Conservation (phyloP, 495 filamentous ascomycete species). For the Durotheca rogersii region DNA sequence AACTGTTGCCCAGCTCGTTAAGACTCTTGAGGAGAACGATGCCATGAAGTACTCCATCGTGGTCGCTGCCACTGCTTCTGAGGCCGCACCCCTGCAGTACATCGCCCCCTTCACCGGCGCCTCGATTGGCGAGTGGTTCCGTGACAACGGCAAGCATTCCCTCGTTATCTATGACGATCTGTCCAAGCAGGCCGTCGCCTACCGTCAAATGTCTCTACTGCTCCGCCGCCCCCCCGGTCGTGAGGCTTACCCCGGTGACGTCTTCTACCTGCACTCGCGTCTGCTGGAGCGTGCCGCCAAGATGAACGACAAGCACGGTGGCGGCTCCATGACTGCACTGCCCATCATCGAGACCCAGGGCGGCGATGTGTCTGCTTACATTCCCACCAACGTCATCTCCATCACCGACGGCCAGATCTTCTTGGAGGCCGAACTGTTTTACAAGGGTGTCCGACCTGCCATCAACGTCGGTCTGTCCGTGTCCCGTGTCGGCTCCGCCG, state of each 20-base stretch:
- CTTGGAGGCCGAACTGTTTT: conserved; percentile 99
- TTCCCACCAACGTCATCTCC: conserved; percentile 99
- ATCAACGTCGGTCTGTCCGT: conserved; percentile 99
- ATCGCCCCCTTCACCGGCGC: conserved; percentile 86
- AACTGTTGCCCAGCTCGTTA: conserved; percentile 97
- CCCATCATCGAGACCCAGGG: conserved; percentile 99
- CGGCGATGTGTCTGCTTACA: conserved; percentile 99
- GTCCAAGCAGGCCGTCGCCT: conserved; percentile 98
- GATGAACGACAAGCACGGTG: conserved; percentile 95
- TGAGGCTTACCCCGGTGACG: conserved; percentile 99
- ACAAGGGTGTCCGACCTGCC: conserved; percentile 99
- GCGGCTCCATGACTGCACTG: conserved; percentile 94
- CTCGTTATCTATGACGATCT: conserved; percentile 95
- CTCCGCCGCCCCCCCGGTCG: conserved; percentile 98
- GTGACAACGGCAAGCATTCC: conserved; percentile 90
- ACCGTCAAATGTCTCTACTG: conserved; percentile 99
- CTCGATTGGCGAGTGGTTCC: conserved; percentile 82
- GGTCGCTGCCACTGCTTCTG: conserved; percentile 95
- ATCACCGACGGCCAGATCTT: conserved; percentile 99
- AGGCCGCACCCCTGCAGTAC: conserved; percentile 93
- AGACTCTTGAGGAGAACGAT: conserved; percentile 99
- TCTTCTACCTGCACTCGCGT: conserved; percentile 99
- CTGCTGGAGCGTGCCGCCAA: conserved; percentile 99
- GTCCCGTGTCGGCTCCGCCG: conserved; percentile 98
- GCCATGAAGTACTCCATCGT: conserved; percentile 98